Percentiles rank a stretch among this genome's conserved stretches.
Evolutionary conservation across 108 stramenopile species (phyloP).

Genomic region (Cylindrotheca fusiformis): DNA sequence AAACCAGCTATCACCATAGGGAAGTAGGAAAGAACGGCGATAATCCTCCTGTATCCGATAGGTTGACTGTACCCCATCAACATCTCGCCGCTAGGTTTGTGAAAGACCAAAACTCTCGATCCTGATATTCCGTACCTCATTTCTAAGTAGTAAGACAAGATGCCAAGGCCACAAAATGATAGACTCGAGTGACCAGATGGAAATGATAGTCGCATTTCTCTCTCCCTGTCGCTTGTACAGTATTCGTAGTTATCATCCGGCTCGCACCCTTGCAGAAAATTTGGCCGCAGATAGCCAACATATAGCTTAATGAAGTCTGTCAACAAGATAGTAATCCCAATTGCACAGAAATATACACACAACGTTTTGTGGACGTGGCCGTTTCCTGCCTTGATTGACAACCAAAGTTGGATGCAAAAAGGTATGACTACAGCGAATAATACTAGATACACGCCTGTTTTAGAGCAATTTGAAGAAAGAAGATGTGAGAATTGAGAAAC

Average conservation of each 20-base stretch:
- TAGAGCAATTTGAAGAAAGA: background rate
- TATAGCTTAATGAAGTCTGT: constrained; percentile 47
- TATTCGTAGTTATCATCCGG: constrained; percentile 33
- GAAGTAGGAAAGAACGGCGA: constrained; percentile 25
- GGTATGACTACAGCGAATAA: background rate
- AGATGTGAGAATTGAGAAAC: background rate
- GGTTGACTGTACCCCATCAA: background rate
- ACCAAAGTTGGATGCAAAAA: background rate
- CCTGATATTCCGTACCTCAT: constrained; percentile 22
- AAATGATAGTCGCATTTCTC: constrained; percentile 44
- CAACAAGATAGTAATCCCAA: constrained; percentile 28
- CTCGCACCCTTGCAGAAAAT: constrained; percentile 49
- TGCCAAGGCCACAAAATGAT: constrained; percentile 41
- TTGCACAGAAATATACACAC: constrained; percentile 36
- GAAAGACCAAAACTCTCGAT: background rate
- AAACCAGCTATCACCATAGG: constrained; percentile 50
- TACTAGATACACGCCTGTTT: background rate
- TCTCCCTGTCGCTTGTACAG: constrained; percentile 25
- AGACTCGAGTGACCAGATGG: constrained; percentile 50
- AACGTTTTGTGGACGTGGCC: constrained; percentile 31
- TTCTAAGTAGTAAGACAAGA: constrained; percentile 42
- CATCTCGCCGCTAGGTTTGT: background rate
- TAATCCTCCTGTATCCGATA: constrained; percentile 1
- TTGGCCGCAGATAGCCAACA: constrained; percentile 54
- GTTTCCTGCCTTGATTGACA: background rate